Percentiles rank a stretch among this genome's conserved stretches.
Evolutionary conservation across 106 monocot genomes (phyloP).

Genomic region (Dendrobium chrysotoxum): DNA sequence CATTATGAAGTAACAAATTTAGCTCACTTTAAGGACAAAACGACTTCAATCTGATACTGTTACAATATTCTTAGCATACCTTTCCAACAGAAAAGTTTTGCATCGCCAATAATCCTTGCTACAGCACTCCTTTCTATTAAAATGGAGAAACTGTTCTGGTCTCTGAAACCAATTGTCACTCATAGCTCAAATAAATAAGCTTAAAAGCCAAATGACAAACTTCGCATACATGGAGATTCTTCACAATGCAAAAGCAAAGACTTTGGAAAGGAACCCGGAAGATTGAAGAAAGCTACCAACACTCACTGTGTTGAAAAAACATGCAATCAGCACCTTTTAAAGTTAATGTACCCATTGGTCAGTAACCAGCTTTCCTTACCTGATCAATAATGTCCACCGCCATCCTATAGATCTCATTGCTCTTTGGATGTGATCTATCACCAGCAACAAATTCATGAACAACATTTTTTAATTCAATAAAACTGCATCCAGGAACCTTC

Average conservation of each 20-base stretch:
- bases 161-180: neutral
- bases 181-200: slow-evolving; percentile 5
- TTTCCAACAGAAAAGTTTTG: no score
- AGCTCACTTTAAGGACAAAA: no score
- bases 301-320: slow-evolving; percentile 10
- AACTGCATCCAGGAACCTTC: slow-evolving; percentile 34
- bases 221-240: slow-evolving; percentile 35
- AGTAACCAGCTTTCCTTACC: slow-evolving; percentile 20
- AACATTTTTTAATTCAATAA: slow-evolving; percentile 29
- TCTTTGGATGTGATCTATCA: slow-evolving; percentile 26
- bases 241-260: slow-evolving; percentile 18
- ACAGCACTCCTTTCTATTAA: neutral
- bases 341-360: slow-evolving; percentile 20
- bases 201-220: slow-evolving; percentile 30
- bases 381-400: slow-evolving; percentile 18
- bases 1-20: no score
- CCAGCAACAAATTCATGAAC: slow-evolving; percentile 39
- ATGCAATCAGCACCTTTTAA: slow-evolving; percentile 17
- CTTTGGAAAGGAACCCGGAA: slow-evolving; percentile 7
- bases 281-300: slow-evolving; percentile 26
- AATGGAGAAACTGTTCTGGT: neutral
- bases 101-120: neutral
- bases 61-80: no score
- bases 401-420: slow-evolving; percentile 30
- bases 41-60: no score